Evolutionary conservation across 768 basidiomycete genomes (phyloP), one percentile per base, ranked within the genome.

Genomic region (Naganishia onofrii): DNA sequence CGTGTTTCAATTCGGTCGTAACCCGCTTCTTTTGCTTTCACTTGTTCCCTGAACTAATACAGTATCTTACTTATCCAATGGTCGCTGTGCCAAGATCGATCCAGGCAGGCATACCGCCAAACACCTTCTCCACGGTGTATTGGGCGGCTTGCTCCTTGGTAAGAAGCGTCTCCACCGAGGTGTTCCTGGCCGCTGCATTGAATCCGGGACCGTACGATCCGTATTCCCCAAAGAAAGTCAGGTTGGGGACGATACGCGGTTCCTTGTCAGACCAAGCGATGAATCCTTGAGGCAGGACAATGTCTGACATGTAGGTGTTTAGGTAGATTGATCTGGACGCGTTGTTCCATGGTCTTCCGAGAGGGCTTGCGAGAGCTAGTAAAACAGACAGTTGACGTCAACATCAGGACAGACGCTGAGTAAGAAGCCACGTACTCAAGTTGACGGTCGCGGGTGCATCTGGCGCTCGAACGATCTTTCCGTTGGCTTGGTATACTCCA

Each of bases 261-360:
- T 68, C 67, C 52, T 32, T 54, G 54, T 44, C 54, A 9, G 29
- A 44, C 67, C 67, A 68, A 44, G 54, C 54, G 67, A 75, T 60
- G 70, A 71, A 73, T 19, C 74, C 74, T 15, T 65, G 64, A 15
- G 72, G 71, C 0, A 71, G 63, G 51, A 73, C 74, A n/a, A 73
- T 70, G 42, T 72, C 71, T 69, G 52, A 53, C 87, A 88, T 88
- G 63, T 83, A 84, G 0, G 84, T 87, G 6, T 78, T 79, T 9
- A 88, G 76, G 70, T 81, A 88, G 0, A 88, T 84, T 0, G 86
- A 84, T 0, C 83, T 83, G 0, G 87, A 85, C 8, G 86, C 78
- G 63, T 85, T 83, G 75, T 88, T 88, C 88, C 88, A 89, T 0
- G 88, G 88, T 2, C 88, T 84, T 82, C 88, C 87, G 10, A 89